A percentile compares a stretch with the other conserved stretches of the same genome.
These are phyloP conservation scores for Penicillium sp. DNA, from an alignment of 2,329 filamentous ascomycete genomes.

Conservation along the genomic window DNA sequence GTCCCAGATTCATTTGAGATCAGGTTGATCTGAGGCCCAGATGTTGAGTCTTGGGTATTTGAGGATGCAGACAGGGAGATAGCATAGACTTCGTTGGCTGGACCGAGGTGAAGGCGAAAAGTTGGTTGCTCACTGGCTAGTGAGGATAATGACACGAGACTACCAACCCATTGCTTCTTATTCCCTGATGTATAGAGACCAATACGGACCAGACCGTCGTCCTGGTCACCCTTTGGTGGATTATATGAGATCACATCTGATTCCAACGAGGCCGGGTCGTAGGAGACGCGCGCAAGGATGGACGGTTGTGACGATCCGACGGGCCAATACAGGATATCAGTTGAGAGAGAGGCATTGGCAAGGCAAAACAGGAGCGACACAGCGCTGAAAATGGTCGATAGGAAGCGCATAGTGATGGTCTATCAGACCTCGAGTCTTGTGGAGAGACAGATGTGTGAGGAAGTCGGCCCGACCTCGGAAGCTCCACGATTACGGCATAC, in stretches of 20 bases:
- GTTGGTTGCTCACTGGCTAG: conserved; percentile 33
- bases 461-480: background rate
- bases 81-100: conserved; percentile 39
- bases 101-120: conserved; percentile 42
- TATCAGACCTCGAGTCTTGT: background rate
- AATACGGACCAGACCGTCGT: conserved; percentile 54
- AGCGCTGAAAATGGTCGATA: conserved; percentile 17
- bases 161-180: conserved; percentile 42
- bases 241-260: conserved; percentile 41
- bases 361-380: conserved; percentile 16
- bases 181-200: conserved; percentile 49
- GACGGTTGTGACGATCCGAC: conserved; percentile 34
- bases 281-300: conserved; percentile 42
- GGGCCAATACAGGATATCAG: conserved; percentile 43
- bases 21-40: conserved; percentile 34
- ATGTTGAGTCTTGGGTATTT: conserved; percentile 15
- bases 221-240: conserved; percentile 31
- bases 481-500: background rate
- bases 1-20: conserved; percentile 34
- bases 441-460: background rate
- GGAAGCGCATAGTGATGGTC: conserved; percentile 16
- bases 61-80: conserved; percentile 37
- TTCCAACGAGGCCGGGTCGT: conserved; percentile 39
- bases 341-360: conserved; percentile 22
- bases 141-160: conserved; percentile 39